Evolutionary conservation across 1,139 yeast genomes (phyloP).

Genomic region (Geotrichum histeridarum): DNA sequence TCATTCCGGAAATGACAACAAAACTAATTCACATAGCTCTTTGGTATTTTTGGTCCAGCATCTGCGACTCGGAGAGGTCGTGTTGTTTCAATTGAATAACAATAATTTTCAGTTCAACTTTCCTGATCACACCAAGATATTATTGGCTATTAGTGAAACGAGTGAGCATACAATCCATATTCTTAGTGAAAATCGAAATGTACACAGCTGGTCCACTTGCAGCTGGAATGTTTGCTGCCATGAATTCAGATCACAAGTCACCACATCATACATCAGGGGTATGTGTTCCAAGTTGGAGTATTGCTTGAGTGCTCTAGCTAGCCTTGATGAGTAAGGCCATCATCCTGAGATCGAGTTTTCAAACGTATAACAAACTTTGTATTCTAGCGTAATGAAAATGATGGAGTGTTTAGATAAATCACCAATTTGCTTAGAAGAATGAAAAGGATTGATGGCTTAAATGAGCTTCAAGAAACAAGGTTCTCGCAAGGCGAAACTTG

Average conservation of each 20-base stretch:
- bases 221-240: neutral
- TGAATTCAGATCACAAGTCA: neutral
- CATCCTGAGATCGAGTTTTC: too few relatives aligned
- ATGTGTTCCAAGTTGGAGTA: neutral
- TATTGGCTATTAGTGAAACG: neutral
- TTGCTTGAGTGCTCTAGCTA: neutral
- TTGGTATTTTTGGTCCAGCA: neutral
- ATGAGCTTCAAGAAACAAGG: too few relatives aligned
- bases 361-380: too few relatives aligned
- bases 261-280: neutral
- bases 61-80: conserved; percentile 19
- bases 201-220: neutral
- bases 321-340: neutral
- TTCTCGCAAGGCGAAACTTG: too few relatives aligned
- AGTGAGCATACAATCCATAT: neutral
- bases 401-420: too few relatives aligned
- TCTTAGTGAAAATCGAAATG: neutral
- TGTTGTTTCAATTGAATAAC: conserved; percentile 89
- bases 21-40: neutral
- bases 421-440: too few relatives aligned
- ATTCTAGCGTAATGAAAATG: too few relatives aligned
- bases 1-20: neutral
- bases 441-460: too few relatives aligned
- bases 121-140: conserved; percentile 83
- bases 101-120: conserved; percentile 92